phyloP scores from a whole-genome alignment of 345 rosid species.

The Pistacia vera region DNA sequence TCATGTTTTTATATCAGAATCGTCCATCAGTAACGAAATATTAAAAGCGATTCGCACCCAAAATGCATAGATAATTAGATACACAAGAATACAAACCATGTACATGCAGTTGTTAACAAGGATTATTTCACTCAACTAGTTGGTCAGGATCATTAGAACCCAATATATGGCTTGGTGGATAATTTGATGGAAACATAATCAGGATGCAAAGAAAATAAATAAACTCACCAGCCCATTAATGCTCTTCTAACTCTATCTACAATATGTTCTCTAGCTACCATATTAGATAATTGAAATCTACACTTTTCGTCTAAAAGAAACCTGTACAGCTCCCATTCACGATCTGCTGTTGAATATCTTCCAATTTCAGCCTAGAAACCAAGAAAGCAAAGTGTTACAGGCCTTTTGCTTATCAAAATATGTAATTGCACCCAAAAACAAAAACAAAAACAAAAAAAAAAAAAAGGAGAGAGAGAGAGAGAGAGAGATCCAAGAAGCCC shows the following conservation, averaged over 20 bases:
- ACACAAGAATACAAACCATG: neutral
- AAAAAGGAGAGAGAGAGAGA: too few relatives aligned
- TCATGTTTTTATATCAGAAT: neutral
- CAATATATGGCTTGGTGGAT: neutral
- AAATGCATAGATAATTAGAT: neutral
- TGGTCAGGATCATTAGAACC: neutral
- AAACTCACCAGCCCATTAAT: conserved; percentile 76
- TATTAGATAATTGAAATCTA: conserved; percentile 36
- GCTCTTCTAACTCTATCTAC: conserved; percentile 73
- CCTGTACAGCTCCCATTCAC: conserved; percentile 90
- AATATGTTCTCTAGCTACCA: conserved; percentile 54
- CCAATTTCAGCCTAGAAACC: conserved; percentile 78
- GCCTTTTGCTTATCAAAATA: neutral
- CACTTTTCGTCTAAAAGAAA: conserved; percentile 74
- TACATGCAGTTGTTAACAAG: neutral
- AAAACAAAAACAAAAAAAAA: too few relatives aligned
- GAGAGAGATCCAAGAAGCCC: conserved; percentile 13
- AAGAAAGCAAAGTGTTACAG: conserved; percentile 11
- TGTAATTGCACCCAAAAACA: too few relatives aligned
- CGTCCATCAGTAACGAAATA: neutral
- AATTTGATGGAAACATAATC: neutral
- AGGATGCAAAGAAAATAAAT: conserved; percentile 9
- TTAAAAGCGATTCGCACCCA: neutral
- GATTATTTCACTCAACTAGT: neutral
- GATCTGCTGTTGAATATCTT: conserved; percentile 53